Evolutionary conservation across 2,329 filamentous ascomycete genomes (phyloP), one percentile per base, ranked within the genome.

Genomic region (Sphaerulina vaccinii): DNA sequence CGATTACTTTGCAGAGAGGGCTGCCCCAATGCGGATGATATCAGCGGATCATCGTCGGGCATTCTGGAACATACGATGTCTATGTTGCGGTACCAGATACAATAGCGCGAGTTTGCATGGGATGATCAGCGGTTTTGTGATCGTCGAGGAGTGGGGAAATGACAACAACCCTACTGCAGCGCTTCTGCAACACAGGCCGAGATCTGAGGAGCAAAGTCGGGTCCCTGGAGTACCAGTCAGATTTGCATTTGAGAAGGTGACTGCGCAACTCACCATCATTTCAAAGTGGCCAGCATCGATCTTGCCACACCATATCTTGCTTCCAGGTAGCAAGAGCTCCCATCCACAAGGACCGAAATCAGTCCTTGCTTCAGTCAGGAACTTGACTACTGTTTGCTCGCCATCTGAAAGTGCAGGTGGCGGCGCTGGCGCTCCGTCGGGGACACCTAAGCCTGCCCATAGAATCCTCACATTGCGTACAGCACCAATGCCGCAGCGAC

Each of bases 381-480:
- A 54, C 32, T 36, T 40, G 33, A 49, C 35, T 11, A 44, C 51
- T 13, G 40, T 48, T 7, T 35, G 29, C 24, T 54, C 51, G 13
- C 46, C 51, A 16, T 44, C 44, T 32, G 40, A 37, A 18, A 44
- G 22, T 2, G 40, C 39, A 22, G 37, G 8, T 21, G 51, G 51
- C 19, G 45, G 33, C 5, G 33, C 29, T 15, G 32, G 29, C 19
- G 33, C 16, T 2, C 22, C 43, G 9, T 44, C 46, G 11, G 44
- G 23, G 19, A 47, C 46, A 29, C 41, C 33, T 3, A 43, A 36
- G 11, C 46, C 52, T 37, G 53, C 52, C 43, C 39, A 54, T 8
- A 52, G 18, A 22, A 52, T 49, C 11, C 37, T 52, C 15, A 70
- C 63, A 8, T 67, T 65, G 15, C 62, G 63, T 56, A 64, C 67